A percentile compares a stretch with the other conserved stretches of the same genome.
These are phyloP conservation scores for Eucalyptus regnans DNA, from an alignment of 345 rosid genomes.

Conservation along the genomic window DNA sequence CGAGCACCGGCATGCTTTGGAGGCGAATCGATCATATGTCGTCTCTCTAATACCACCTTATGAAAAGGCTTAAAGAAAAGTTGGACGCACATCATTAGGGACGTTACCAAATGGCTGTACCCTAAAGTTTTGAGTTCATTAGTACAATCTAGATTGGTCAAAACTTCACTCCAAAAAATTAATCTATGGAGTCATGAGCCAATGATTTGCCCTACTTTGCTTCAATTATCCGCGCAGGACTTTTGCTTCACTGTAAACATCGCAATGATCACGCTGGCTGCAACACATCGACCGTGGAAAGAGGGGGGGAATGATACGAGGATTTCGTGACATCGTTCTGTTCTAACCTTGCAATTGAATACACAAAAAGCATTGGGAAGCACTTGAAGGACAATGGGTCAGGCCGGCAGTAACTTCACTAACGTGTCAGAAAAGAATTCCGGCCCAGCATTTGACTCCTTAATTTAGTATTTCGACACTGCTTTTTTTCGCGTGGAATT, in stretches of 20 bases:
- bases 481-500: not conserved
- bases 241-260: not conserved
- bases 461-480: not conserved
- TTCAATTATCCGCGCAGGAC: not conserved
- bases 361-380: not conserved
- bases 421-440: not conserved
- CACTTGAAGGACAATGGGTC: not conserved
- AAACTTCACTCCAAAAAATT: not conserved
- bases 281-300: not conserved
- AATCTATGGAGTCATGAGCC: not conserved
- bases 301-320: not conserved
- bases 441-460: not conserved
- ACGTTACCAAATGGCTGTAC: not conserved
- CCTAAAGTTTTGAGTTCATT: not conserved
- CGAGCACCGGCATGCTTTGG: not conserved
- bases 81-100: not conserved
- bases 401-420: not conserved
- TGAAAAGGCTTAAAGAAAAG: not conserved
- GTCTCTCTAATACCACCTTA: not conserved
- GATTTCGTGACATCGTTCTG: not conserved
- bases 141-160: not conserved
- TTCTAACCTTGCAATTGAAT: not conserved
- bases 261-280: not conserved
- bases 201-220: not conserved
- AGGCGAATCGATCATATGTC: rapidly evolving